These are phyloP conservation scores for Xerocomellus intermedius DNA, from an alignment of 768 basidiomycete species.

Conservation along the genomic window DNA sequence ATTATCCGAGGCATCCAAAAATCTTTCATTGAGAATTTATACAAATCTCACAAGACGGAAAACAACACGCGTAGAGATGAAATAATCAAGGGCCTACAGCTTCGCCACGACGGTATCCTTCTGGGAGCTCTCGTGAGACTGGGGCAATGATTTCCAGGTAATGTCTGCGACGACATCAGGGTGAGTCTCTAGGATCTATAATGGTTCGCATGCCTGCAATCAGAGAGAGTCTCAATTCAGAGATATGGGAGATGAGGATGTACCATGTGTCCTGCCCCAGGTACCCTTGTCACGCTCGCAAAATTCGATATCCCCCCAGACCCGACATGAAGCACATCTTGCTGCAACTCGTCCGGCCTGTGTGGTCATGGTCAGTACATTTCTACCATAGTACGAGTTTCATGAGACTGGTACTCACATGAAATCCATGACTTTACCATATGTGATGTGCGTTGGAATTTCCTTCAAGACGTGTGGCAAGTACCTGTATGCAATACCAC, in stretches of 20 bases:
- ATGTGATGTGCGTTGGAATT: slow-evolving; percentile 2
- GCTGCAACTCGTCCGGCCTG: neutral
- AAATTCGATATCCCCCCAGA: slow-evolving; percentile 1
- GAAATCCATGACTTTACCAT: neutral
- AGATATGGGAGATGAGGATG: too few relatives aligned
- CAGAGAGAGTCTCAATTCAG: too few relatives aligned
- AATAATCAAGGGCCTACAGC: too few relatives aligned
- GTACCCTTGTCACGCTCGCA: neutral
- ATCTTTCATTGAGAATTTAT: too few relatives aligned
- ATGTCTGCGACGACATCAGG: slow-evolving; percentile 1
- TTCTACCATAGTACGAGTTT: neutral
- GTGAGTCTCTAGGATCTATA: neutral
- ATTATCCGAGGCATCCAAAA: too few relatives aligned
- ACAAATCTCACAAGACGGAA: too few relatives aligned
- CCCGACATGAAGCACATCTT: neutral
- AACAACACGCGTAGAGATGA: too few relatives aligned
- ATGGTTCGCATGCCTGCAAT: neutral
- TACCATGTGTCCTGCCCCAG: slow-evolving; percentile 1
- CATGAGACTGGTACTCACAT: neutral
- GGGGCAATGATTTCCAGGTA: neutral
- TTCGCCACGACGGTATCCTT: too few relatives aligned
- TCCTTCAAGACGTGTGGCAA: neutral
- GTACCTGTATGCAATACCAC: neutral
- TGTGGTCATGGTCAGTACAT: neutral
- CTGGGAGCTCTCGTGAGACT: too few relatives aligned